phyloP scores from a whole-genome alignment of 2,329 filamentous ascomycete species.

The Camillea tinctor region DNA sequence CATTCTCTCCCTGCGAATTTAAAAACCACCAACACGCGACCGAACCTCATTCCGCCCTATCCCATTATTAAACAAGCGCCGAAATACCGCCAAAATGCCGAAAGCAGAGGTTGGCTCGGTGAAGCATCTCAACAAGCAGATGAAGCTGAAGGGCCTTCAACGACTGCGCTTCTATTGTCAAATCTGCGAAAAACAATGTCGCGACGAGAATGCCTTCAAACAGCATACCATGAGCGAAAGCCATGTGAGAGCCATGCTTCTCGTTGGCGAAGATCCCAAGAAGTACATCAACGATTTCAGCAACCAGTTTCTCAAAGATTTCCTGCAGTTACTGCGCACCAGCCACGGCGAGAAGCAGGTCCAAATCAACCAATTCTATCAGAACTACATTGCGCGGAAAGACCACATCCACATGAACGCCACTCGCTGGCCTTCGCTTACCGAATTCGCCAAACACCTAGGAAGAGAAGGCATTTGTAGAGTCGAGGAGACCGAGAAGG shows the following conservation, averaged over 20 bases:
- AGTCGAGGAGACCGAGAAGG: slow-evolving; percentile 87
- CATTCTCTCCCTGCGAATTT: background rate
- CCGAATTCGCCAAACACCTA: slow-evolving; percentile 85
- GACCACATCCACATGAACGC: slow-evolving; percentile 92
- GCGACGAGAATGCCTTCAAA: slow-evolving; percentile 90
- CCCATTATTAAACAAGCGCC: background rate
- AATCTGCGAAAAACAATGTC: slow-evolving; percentile 72
- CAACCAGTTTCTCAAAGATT: slow-evolving; percentile 78
- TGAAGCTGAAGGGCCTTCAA: slow-evolving; percentile 78
- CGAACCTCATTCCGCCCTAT: too few relatives aligned
- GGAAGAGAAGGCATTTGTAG: slow-evolving; percentile 84
- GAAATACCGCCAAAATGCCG: slow-evolving; percentile 62
- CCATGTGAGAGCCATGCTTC: slow-evolving; percentile 73
- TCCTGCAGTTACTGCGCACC: slow-evolving; percentile 73
- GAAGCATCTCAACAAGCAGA: slow-evolving; percentile 88
- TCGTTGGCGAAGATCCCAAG: slow-evolving; percentile 83
- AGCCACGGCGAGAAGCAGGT: slow-evolving; percentile 89
- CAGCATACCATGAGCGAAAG: slow-evolving; percentile 65
- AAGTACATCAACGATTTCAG: slow-evolving; percentile 82
- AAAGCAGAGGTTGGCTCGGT: slow-evolving; percentile 89
- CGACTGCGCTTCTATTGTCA: slow-evolving; percentile 90
- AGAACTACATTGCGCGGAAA: slow-evolving; percentile 86
- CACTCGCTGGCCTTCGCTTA: slow-evolving; percentile 83
- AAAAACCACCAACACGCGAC: background rate
- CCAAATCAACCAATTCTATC: slow-evolving; percentile 90